Evolutionary conservation across 2,329 filamentous ascomycete species (phyloP).

Genomic region (Hirsutella thompsonii): DNA sequence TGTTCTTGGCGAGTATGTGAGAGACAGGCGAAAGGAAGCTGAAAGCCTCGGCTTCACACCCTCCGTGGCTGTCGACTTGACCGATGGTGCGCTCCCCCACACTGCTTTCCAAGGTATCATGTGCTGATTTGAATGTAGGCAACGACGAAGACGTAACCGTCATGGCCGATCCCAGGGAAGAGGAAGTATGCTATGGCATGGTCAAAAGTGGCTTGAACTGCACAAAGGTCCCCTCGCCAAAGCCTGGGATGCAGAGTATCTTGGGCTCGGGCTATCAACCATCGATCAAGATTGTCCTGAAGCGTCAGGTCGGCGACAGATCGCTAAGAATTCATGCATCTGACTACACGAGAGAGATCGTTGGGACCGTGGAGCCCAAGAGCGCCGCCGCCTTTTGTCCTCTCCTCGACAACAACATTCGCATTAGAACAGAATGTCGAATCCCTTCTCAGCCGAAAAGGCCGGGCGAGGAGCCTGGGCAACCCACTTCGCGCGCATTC

Average conservation of each 20-base stretch:
- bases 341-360: slow-evolving; percentile 57
- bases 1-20: slow-evolving; percentile 54
- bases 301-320: slow-evolving; percentile 40
- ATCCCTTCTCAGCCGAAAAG: slow-evolving; percentile 54
- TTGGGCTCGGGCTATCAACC: slow-evolving; percentile 54
- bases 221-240: slow-evolving; percentile 54
- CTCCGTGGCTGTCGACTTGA: slow-evolving; percentile 43
- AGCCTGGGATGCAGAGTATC: slow-evolving; percentile 46
- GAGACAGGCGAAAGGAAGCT: slow-evolving; percentile 39
- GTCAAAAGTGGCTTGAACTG: slow-evolving; percentile 57
- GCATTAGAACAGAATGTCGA: slow-evolving; percentile 59
- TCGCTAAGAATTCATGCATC: slow-evolving; percentile 55
- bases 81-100: slow-evolving; percentile 27
- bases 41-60: slow-evolving; percentile 12
- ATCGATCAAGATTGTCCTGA: slow-evolving; percentile 58
- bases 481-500: slow-evolving; percentile 46
- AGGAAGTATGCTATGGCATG: slow-evolving; percentile 73
- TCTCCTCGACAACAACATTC: slow-evolving; percentile 54
- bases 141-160: slow-evolving; percentile 45
- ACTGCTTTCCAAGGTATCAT: slow-evolving; percentile 8
- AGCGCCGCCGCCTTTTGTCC: slow-evolving; percentile 56
- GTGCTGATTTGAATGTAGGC: slow-evolving; percentile 23
- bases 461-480: slow-evolving; percentile 50
- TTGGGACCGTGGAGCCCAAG: slow-evolving; percentile 61
- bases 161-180: slow-evolving; percentile 45